Percentiles rank a stretch among this genome's conserved stretches.
Evolutionary conservation across 306 rosid genomes (phyloP).

Genomic region (Rubus idaeus): DNA sequence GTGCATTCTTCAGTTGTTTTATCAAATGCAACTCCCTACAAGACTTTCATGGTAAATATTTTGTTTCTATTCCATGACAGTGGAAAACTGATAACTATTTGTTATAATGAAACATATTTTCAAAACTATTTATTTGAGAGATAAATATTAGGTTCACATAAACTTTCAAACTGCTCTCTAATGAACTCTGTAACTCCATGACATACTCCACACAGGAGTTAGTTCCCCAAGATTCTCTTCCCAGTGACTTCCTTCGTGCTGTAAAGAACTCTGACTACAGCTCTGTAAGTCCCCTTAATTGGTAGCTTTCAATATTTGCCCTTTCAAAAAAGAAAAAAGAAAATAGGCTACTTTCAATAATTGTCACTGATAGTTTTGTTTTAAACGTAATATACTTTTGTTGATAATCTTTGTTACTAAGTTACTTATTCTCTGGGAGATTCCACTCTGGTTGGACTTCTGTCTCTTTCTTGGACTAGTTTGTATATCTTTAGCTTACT

Average conservation of each 20-base stretch:
- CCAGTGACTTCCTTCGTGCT: slow-evolving; percentile 57
- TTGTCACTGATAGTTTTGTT: no score
- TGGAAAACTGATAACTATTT: background rate
- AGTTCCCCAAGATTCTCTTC: slow-evolving; percentile 58
- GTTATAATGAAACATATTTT: background rate
- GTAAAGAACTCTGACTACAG: slow-evolving; percentile 73
- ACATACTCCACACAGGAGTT: slow-evolving; percentile 53
- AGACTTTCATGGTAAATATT: slow-evolving; percentile 64
- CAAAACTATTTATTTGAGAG: slow-evolving; percentile 18
- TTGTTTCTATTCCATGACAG: background rate
- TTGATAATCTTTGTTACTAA: background rate
- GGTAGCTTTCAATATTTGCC: background rate
- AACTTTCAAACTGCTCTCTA: background rate
- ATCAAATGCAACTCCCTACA: slow-evolving; percentile 88
- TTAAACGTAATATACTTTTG: background rate
- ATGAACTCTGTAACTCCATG: no score
- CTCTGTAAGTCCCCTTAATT: slow-evolving; percentile 57
- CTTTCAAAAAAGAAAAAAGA: no score
- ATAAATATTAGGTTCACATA: background rate
- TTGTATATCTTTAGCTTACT: slow-evolving; percentile 7
- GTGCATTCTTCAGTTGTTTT: slow-evolving; percentile 73
- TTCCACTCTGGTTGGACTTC: background rate
- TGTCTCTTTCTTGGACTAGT: background rate
- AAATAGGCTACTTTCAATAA: no score
- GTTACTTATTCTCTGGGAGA: no score